These are phyloP conservation scores for Hypocreales sp. DNA, from an alignment of 2,329 filamentous ascomycete species.

Conservation along the genomic window DNA sequence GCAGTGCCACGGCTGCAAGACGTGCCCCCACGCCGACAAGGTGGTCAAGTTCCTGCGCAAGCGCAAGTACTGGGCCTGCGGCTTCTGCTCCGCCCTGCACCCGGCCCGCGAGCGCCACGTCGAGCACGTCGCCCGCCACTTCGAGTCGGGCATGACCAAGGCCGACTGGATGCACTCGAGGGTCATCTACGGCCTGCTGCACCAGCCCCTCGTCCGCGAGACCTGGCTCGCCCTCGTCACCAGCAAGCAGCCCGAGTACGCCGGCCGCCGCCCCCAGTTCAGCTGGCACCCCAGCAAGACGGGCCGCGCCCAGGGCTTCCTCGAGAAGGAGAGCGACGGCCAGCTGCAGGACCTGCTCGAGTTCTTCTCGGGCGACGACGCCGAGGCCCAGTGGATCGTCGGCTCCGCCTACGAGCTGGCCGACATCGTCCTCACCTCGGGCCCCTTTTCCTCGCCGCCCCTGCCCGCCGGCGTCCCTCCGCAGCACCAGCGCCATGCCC, in stretches of 20 bases:
- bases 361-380: slow-evolving; percentile 42
- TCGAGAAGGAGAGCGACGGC: slow-evolving; percentile 46
- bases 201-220: slow-evolving; percentile 44
- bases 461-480: slow-evolving; percentile 10
- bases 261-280: slow-evolving; percentile 39
- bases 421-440: slow-evolving; percentile 24
- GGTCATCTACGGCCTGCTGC: slow-evolving; percentile 51
- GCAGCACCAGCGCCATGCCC: too few species aligned
- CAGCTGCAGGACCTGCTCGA: slow-evolving; percentile 50
- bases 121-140: slow-evolving; percentile 53
- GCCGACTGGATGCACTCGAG: slow-evolving; percentile 55
- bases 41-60: slow-evolving; percentile 48
- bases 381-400: slow-evolving; percentile 41
- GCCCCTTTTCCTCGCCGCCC: slow-evolving; percentile 14
- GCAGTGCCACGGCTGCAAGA: slow-evolving; percentile 47
- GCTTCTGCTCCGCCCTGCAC: slow-evolving; percentile 49
- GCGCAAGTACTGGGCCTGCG: slow-evolving; percentile 53
- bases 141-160: slow-evolving; percentile 46
- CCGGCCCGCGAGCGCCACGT: slow-evolving; percentile 50
- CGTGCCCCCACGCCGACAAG: slow-evolving; percentile 48
- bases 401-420: slow-evolving; percentile 42
- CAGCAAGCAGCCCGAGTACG: slow-evolving; percentile 38
- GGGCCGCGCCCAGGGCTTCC: slow-evolving; percentile 38
- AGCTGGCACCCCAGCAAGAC: slow-evolving; percentile 45
- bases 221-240: slow-evolving; percentile 44